Conservation (phyloP, 768 basidiomycete genomes). For the Multifurca ochricompacta region DNA sequence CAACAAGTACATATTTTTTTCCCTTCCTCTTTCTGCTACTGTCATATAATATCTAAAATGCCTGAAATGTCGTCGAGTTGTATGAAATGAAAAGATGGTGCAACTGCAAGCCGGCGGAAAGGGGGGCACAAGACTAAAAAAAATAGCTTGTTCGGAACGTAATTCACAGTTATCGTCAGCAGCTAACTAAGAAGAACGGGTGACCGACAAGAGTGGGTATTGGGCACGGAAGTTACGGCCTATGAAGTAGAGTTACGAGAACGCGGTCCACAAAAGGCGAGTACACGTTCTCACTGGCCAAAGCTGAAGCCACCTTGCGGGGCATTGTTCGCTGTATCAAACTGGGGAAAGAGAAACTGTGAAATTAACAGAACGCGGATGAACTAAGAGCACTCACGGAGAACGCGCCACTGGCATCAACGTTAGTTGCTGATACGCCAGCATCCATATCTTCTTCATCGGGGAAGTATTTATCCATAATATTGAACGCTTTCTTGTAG, state of each 20-base stretch:
- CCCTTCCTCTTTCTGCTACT: slow-evolving; percentile 4
- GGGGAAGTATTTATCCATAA: slow-evolving; percentile 97
- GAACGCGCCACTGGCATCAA: slow-evolving; percentile 67
- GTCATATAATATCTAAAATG: slow-evolving; percentile 19
- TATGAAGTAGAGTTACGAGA: slow-evolving; percentile 1
- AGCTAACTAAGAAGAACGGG: slow-evolving; percentile 8
- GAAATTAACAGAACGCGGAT: background rate
- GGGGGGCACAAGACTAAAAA: slow-evolving; percentile 4
- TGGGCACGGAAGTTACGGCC: slow-evolving; percentile 5
- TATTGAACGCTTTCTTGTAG: slow-evolving; percentile 99
- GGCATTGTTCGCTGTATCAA: slow-evolving; percentile 70
- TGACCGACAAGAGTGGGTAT: slow-evolving; percentile 15
- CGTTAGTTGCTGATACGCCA: slow-evolving; percentile 65
- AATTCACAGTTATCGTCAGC: slow-evolving; percentile 14
- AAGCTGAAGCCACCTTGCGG: slow-evolving; percentile 98
- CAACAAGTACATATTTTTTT: slow-evolving; percentile 14
- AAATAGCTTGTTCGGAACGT: slow-evolving; percentile 13
- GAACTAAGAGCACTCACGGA: slow-evolving; percentile 42
- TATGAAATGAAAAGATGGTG: slow-evolving; percentile 5
- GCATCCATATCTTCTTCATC: slow-evolving; percentile 93
- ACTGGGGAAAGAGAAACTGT: slow-evolving; percentile 35
- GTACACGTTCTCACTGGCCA: slow-evolving; percentile 49
- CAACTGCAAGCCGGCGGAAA: slow-evolving; percentile 3
- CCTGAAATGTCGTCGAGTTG: slow-evolving; percentile 14
- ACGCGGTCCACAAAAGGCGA: background rate